Conservation (phyloP, 768 basidiomycete species). For the Lentinula raphanica region DNA sequence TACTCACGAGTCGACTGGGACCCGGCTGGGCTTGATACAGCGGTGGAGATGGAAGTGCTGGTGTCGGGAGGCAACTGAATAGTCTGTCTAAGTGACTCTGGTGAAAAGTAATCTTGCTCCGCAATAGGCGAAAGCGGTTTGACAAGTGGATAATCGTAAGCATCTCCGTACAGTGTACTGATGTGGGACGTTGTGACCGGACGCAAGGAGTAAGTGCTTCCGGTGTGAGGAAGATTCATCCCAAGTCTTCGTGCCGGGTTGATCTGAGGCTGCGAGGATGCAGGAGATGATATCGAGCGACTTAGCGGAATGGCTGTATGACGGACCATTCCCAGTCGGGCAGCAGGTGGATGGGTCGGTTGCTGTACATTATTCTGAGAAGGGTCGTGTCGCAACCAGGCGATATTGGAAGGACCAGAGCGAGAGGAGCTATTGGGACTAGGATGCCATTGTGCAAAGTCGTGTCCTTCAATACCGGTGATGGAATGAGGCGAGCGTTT, state of each 20-base stretch:
- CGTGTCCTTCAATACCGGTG: constrained; percentile 16
- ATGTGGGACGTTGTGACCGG: constrained; percentile 27
- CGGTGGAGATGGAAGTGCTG: constrained; percentile 14
- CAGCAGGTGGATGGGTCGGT: background rate
- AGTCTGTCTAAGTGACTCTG: constrained; percentile 31
- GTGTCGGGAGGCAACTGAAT: constrained; percentile 27
- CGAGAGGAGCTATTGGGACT: constrained; percentile 24
- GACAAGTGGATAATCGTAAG: constrained; percentile 22
- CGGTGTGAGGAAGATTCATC: constrained; percentile 19
- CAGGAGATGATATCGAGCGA: constrained; percentile 25
- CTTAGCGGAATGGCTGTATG: constrained; percentile 15
- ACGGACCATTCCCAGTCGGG: background rate
- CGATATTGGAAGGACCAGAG: constrained; percentile 31
- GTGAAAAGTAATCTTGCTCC: constrained; percentile 60
- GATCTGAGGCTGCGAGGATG: constrained; percentile 16
- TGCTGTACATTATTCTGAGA: background rate
- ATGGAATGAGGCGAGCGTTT: constrained; percentile 27
- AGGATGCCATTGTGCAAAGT: constrained; percentile 5
- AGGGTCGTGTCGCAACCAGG: constrained; percentile 26
- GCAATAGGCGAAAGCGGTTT: constrained; percentile 62
- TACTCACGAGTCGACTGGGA: constrained; percentile 42
- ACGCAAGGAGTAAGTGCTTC: constrained; percentile 40
- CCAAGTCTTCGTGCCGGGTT: constrained; percentile 17
- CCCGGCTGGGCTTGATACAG: constrained; percentile 29
- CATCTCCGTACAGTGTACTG: constrained; percentile 48